These are phyloP conservation scores for Microthlaspi erraticum DNA, from an alignment of 345 rosid species.

Conservation along the genomic window DNA sequence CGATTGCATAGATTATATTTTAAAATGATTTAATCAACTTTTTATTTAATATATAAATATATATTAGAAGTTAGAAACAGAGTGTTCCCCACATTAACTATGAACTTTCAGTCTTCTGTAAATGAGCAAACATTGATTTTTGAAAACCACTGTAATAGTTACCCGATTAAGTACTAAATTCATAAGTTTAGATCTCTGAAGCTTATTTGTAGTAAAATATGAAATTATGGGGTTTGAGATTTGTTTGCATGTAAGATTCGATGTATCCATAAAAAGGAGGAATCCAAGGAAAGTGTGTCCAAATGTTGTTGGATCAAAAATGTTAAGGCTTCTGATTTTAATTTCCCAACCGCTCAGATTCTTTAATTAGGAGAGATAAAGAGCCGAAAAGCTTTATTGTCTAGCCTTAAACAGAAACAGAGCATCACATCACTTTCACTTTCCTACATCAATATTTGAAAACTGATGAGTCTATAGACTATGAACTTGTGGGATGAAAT, in stretches of 20 bases:
- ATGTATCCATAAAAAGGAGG: slow-evolving; percentile 37
- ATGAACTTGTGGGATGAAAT: slow-evolving; percentile 33
- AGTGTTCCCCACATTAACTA: slow-evolving; percentile 35
- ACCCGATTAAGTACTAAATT: slow-evolving; percentile 35
- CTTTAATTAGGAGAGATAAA: slow-evolving; percentile 46
- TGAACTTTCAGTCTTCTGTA: slow-evolving; percentile 36
- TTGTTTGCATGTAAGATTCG: slow-evolving; percentile 46
- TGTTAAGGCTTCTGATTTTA: slow-evolving; percentile 34
- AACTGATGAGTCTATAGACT: slow-evolving; percentile 38
- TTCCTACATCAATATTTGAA: slow-evolving; percentile 40
- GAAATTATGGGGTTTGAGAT: slow-evolving; percentile 24
- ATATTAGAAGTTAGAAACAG: neutral
- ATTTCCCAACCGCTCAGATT: slow-evolving; percentile 36
- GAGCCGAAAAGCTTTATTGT: slow-evolving; percentile 34
- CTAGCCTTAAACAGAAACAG: slow-evolving; percentile 45
- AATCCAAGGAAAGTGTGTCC: slow-evolving; percentile 38
- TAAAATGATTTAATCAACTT: slow-evolving; percentile 13
- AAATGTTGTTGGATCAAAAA: slow-evolving; percentile 41
- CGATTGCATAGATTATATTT: slow-evolving; percentile 22
- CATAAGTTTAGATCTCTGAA: slow-evolving; percentile 28
- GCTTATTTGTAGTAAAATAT: slow-evolving; percentile 29
- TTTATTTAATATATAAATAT: neutral
- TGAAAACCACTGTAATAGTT: slow-evolving; percentile 41
- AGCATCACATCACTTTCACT: slow-evolving; percentile 49
- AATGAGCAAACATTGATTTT: slow-evolving; percentile 34